A percentile compares a stretch with the other conserved stretches of the same genome.
Evolutionary conservation across 73 alveolate species (phyloP).

Genomic region (Blepharisma japonicum): DNA sequence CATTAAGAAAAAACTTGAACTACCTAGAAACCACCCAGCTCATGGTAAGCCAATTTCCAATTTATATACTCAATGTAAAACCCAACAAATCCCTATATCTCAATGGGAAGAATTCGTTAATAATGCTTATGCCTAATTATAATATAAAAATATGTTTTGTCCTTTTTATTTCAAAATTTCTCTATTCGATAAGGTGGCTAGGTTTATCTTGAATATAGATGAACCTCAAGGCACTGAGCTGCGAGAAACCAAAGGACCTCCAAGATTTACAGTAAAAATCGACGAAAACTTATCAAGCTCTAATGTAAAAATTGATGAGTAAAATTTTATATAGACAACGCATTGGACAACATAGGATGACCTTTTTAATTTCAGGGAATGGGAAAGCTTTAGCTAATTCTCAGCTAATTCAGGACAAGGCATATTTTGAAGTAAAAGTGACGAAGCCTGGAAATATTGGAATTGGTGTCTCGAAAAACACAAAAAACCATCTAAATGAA

Average conservation of each 20-base stretch:
- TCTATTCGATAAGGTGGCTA: slow-evolving; percentile 3
- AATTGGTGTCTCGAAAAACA: slow-evolving; percentile 22
- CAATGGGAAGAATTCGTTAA: slow-evolving; percentile 12
- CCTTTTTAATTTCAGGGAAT: background rate
- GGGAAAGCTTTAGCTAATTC: slow-evolving; percentile 21
- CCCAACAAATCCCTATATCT: slow-evolving; percentile 1
- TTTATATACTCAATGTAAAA: background rate
- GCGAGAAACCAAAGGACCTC: background rate
- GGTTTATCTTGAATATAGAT: slow-evolving; percentile 18
- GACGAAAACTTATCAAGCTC: background rate
- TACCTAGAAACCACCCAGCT: background rate
- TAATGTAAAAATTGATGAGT: slow-evolving; percentile 14
- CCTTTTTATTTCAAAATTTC: slow-evolving; percentile 2
- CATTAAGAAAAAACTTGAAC: background rate
- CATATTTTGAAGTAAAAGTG: slow-evolving; percentile 28
- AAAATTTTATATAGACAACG: slow-evolving; percentile 7
- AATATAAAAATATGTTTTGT: too few relatives aligned
- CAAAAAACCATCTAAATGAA: slow-evolving; percentile 13
- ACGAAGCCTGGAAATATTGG: slow-evolving; percentile 15
- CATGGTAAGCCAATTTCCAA: background rate
- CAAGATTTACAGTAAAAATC: slow-evolving; percentile 17
- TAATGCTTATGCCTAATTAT: background rate
- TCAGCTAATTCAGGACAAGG: slow-evolving; percentile 26
- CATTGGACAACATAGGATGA: slow-evolving; percentile 26
- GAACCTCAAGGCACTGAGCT: slow-evolving; percentile 24